Percentiles rank a stretch among this genome's conserved stretches.
Conservation (phyloP, 768 basidiomycete genomes). For the Tephrocybe rancida region DNA sequence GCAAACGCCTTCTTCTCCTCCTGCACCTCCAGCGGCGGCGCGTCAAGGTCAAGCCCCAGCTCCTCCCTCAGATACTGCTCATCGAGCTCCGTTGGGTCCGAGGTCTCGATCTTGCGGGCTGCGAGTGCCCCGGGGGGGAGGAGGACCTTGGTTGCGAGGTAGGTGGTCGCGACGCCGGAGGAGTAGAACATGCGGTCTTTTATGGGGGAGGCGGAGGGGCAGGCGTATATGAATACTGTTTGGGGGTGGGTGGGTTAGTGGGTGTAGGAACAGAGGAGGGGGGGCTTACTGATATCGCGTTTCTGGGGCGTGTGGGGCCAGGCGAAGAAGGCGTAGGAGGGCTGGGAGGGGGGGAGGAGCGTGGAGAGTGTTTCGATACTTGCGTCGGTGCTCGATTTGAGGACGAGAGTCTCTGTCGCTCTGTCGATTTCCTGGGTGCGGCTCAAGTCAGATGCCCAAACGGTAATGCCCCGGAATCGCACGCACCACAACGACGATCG, state of each 20-base stretch:
- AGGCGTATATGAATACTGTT: conserved; percentile 91
- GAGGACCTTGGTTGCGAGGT: conserved; percentile 55
- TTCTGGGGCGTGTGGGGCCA: conserved; percentile 56
- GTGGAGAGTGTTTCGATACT: conserved; percentile 46
- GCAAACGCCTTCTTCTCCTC: conserved; percentile 59
- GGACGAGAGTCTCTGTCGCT: conserved; percentile 57
- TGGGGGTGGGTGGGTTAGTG: conserved; percentile 29
- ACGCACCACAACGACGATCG: conserved; percentile 66
- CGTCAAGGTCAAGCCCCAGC: conserved; percentile 37
- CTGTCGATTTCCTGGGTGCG: conserved; percentile 77
- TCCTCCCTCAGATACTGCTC: conserved; percentile 63
- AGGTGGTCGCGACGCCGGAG: conserved; percentile 60
- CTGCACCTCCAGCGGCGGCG: conserved; percentile 3
- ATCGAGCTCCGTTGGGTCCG: conserved; percentile 73
- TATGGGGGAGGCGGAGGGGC: conserved; percentile 79
- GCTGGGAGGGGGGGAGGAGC: conserved; percentile 56
- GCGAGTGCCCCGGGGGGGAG: conserved; percentile 47
- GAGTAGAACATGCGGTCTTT: conserved; percentile 92
- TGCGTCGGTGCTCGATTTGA: conserved; percentile 42
- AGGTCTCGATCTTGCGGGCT: conserved; percentile 78
- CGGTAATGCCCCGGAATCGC: background rate
- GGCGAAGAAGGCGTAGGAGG: conserved; percentile 70
- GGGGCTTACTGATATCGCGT: conserved; percentile 61
- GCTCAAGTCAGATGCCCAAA: background rate
- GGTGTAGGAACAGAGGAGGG: background rate